Base-by-base conservation (phyloP, 2,329 filamentous ascomycete genomes). In the Mycogone perniciosa region DNA sequence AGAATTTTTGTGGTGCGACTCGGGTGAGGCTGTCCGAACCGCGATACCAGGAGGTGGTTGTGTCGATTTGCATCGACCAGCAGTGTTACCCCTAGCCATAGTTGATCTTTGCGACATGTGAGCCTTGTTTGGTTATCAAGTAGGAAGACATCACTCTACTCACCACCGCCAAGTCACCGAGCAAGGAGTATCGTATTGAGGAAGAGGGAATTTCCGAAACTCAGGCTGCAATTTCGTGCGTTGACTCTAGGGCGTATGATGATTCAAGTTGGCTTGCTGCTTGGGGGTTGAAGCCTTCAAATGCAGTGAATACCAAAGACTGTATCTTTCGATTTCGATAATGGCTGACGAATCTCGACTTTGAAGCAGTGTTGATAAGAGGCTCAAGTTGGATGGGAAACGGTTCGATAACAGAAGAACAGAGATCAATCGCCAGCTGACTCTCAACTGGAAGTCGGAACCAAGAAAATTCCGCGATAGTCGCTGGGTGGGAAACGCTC, bases 401-500 rank as follows among this genome's bases (percentile, higher is more conserved):
- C 31, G 31, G 35, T 20, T 20, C 20, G 20, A 20, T 20, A 20
- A 20, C 20, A 20, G 20, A 20, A 20, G 20, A 20, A 20, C 2
- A 20, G 20, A 20, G 20, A 20, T 20, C 20, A 11, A 42, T n/a
- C 31, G 20, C 30, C 47, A 35, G 43, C 47, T 31, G 44, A 37
- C 39, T 5, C 38, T 34, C 37, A 34, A 29, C 42, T 46, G 46
- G 7, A 37, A 30, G 26, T 41, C 31, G 20, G 42, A 30, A 9
- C 7, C 44, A 31, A 35, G 33, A 31, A 48, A 51, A 50, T 34
- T 46, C 47, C 41, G 27, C 44, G 37, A 42, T 13, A 41, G 29
- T 11, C 35, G 39, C 31, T 48, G 27, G 31, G 9, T 51, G 9
- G 38, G 44, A 46, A 35, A 47, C 49, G 49, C 49, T 51, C 37